These are phyloP conservation scores for Sporisorium graminicola DNA, from an alignment of 1,284 basidiomycete genomes.

Conservation along the genomic window DNA sequence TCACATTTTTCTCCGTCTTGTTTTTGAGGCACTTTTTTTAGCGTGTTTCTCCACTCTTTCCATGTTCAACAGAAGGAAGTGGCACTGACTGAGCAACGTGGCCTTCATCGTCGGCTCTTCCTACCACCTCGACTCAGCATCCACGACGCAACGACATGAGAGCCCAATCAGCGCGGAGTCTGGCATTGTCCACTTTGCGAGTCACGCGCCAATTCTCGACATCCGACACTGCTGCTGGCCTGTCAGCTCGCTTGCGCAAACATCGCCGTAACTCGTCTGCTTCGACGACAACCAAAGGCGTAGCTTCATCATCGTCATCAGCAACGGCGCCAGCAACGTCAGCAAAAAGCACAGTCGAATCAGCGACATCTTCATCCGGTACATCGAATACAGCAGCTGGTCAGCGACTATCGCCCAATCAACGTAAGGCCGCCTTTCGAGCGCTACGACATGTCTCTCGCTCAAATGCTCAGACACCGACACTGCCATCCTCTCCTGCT, in stretches of 20 bases:
- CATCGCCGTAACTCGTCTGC: constrained; percentile 3
- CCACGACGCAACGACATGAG: constrained; percentile 9
- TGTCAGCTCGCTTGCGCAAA: constrained; percentile 19
- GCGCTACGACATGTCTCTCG: constrained; percentile 1
- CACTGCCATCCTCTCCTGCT: not conserved
- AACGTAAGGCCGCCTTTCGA: constrained; percentile 21
- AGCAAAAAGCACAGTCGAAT: not conserved
- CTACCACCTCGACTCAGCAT: not conserved
- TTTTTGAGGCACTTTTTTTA: constrained; percentile 8
- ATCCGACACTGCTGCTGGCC: constrained; percentile 1
- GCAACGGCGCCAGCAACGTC: not conserved
- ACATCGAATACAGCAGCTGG: not conserved
- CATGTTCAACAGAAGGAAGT: not conserved
- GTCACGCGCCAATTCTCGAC: constrained; percentile 19
- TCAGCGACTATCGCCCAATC: not conserved
- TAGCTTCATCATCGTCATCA: constrained; percentile 4
- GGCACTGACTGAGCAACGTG: constrained; percentile 9
- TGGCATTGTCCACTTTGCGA: constrained; percentile 16
- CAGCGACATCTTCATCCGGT: not conserved
- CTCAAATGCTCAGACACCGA: not conserved
- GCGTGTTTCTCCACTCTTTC: constrained; percentile 16
- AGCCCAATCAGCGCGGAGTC: not conserved
- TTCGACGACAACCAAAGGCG: not conserved
- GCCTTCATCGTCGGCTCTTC: not conserved
- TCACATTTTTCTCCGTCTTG: constrained; percentile 1